Evolutionary conservation across 768 basidiomycete species (phyloP).

Genomic region (Mycena rebaudengoi): DNA sequence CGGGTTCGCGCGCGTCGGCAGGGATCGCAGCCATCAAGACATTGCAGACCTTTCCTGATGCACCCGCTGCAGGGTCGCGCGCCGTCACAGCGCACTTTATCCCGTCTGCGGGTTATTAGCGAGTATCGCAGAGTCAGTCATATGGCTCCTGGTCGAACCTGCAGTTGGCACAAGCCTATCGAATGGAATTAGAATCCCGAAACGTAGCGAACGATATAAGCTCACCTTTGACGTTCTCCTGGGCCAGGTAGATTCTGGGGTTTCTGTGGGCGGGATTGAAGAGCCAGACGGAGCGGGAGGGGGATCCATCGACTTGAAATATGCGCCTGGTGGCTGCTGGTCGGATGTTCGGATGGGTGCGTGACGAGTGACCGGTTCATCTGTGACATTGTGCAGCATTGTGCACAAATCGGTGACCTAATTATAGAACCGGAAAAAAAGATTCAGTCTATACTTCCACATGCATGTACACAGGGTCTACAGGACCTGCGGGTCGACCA

Average conservation of each 20-base stretch:
- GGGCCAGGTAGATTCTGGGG: constrained; percentile 24
- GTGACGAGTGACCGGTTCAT: neutral
- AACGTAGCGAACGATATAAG: constrained; percentile 2
- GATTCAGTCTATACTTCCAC: too few species aligned
- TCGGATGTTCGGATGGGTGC: too few species aligned
- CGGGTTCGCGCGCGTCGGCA: constrained; percentile 66
- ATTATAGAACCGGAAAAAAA: too few species aligned
- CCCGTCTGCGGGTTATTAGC: constrained; percentile 50
- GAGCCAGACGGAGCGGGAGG: neutral
- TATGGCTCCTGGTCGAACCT: constrained; percentile 45
- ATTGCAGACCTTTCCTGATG: constrained; percentile 65
- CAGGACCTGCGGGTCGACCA: too few species aligned
- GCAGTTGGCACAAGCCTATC: constrained; percentile 67
- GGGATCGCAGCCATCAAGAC: constrained; percentile 68
- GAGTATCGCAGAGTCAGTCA: constrained; percentile 14
- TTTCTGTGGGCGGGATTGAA: neutral
- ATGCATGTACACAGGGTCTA: too few species aligned
- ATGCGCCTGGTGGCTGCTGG: too few species aligned
- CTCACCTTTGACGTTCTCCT: constrained; percentile 61
- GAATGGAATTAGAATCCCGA: constrained; percentile 13
- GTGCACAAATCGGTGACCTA: too few species aligned
- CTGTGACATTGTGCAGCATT: too few species aligned
- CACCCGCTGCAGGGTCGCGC: constrained; percentile 68
- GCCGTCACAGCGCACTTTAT: constrained; percentile 70
- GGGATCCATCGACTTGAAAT: too few species aligned